A percentile compares a stretch with the other conserved stretches of the same genome.
Evolutionary conservation across 306 rosid genomes (phyloP).

Genomic region (Inga oerstediana): DNA sequence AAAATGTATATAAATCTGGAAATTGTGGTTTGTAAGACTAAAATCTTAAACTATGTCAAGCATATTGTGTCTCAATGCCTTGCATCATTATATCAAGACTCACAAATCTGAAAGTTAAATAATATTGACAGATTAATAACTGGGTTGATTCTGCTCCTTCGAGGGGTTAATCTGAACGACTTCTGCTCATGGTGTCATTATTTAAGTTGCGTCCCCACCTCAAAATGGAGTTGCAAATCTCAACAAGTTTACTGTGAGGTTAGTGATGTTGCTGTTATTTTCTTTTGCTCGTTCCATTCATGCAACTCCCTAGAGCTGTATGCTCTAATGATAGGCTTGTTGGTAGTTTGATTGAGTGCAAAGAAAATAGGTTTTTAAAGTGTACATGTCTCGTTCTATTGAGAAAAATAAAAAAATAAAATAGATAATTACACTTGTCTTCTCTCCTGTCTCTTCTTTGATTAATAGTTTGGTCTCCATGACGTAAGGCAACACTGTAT

Average conservation of each 20-base stretch:
- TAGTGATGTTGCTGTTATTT: conserved; percentile 27
- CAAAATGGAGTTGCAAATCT: conserved; percentile 68
- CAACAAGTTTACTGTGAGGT: conserved; percentile 55
- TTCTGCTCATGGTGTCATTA: conserved; percentile 81
- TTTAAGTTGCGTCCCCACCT: conserved; percentile 70
- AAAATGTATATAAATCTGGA: not conserved
- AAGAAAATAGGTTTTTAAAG: not conserved
- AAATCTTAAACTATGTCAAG: not conserved
- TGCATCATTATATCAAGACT: conserved; percentile 1
- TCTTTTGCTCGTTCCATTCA: conserved; percentile 17
- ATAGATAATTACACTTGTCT: not conserved
- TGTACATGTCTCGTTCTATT: not conserved
- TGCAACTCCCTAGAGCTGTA: conserved; percentile 13
- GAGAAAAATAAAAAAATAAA: not conserved
- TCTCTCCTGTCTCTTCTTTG: not conserved
- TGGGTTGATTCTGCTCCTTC: conserved; percentile 62
- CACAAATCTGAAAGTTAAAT: conserved; percentile 17
- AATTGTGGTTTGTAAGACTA: not conserved
- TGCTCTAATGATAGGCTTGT: not conserved
- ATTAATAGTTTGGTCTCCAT: not conserved
- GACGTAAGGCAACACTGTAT: not conserved
- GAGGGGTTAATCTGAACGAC: conserved; percentile 56
- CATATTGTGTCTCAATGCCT: not conserved
- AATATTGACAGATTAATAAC: conserved; percentile 51
- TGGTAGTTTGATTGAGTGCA: not conserved